phyloP scores from a whole-genome alignment of 257 asterid species.

The Solanum virginianum region DNA sequence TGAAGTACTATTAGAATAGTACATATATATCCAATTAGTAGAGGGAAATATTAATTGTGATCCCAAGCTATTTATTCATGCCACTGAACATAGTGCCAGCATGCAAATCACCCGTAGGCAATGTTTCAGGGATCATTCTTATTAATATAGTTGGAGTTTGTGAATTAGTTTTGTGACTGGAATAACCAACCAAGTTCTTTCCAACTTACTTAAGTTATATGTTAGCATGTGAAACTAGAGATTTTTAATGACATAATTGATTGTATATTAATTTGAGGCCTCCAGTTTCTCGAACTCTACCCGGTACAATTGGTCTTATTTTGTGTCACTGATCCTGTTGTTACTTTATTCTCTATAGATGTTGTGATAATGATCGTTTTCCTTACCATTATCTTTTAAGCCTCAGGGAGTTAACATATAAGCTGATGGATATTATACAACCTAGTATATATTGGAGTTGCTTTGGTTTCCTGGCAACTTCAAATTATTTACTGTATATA shows the following conservation, averaged over 20 bases:
- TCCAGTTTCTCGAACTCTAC: not conserved
- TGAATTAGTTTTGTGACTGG: not conserved
- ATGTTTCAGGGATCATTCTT: not conserved
- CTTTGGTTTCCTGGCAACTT: too few species aligned
- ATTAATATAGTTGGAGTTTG: not conserved
- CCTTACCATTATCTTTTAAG: too few species aligned
- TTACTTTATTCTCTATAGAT: not conserved
- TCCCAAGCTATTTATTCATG: not conserved
- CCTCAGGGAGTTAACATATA: too few species aligned
- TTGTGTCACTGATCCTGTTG: not conserved
- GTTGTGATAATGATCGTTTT: not conserved
- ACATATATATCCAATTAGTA: not conserved
- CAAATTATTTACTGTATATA: too few species aligned
- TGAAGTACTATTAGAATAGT: too few species aligned
- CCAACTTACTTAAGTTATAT: not conserved
- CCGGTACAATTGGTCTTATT: not conserved
- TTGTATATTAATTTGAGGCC: not conserved
- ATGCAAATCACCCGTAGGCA: not conserved
- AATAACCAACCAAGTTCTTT: not conserved
- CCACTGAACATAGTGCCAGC: not conserved
- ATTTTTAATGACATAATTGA: not conserved
- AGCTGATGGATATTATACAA: not conserved
- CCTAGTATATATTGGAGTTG: not conserved
- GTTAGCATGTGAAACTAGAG: not conserved
- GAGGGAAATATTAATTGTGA: not conserved